phyloP scores from a whole-genome alignment of 2,329 filamentous ascomycete species.

The Ceratocystis huliohia region DNA sequence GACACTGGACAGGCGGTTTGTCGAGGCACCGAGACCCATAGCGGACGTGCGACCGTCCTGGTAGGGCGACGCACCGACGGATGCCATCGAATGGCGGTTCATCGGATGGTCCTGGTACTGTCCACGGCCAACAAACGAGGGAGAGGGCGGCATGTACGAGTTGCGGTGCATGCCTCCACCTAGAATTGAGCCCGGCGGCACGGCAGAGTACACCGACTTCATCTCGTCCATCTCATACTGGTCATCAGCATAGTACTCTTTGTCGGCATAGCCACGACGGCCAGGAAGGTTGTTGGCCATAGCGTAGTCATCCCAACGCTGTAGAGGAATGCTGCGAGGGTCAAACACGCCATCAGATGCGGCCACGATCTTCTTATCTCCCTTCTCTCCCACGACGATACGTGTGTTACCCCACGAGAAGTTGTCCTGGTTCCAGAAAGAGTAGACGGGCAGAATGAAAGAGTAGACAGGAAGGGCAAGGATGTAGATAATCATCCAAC shows the following conservation, averaged over 20 bases:
- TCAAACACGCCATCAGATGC: constrained; percentile 78
- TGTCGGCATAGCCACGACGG: constrained; percentile 64
- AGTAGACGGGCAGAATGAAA: constrained; percentile 83
- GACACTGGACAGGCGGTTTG: constrained; percentile 36
- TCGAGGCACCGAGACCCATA: constrained; percentile 43
- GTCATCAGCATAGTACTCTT: constrained; percentile 57
- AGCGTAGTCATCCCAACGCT: constrained; percentile 96
- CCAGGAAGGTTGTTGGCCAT: constrained; percentile 75
- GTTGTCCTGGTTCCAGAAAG: constrained; percentile 99
- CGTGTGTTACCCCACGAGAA: constrained; percentile 98
- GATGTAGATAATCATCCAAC: constrained; percentile 99
- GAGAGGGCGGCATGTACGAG: constrained; percentile 72
- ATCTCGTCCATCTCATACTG: constrained; percentile 97
- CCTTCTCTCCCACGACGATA: constrained; percentile 90
- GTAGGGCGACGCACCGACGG: constrained; percentile 48
- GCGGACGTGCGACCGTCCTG: constrained; percentile 50
- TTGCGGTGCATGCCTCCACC: constrained; percentile 47
- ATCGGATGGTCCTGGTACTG: constrained; percentile 38
- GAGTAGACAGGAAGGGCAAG: constrained; percentile 91
- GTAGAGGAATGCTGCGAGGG: constrained; percentile 80
- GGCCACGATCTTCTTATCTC: constrained; percentile 78
- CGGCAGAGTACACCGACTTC: constrained; percentile 88
- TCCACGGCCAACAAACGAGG: constrained; percentile 49
- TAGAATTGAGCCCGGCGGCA: constrained; percentile 74
- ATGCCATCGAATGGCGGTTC: constrained; percentile 60